Conservation (phyloP, 176 grass and related monocot genomes). For the Bothriochloa decipiens region DNA sequence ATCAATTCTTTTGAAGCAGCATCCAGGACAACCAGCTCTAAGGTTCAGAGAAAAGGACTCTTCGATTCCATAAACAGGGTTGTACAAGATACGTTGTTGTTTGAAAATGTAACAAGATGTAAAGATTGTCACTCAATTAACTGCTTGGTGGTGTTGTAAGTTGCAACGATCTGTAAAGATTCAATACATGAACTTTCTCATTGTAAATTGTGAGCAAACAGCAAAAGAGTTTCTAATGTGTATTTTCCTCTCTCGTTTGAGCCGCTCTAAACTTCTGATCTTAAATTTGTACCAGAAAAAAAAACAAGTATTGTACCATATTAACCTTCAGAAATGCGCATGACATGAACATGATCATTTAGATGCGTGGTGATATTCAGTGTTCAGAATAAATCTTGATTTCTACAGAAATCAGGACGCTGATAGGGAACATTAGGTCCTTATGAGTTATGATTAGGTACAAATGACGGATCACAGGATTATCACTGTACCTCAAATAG, state of each 20-base stretch:
- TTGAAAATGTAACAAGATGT: conserved; percentile 35
- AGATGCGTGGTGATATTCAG: not conserved
- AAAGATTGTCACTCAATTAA: conserved; percentile 15
- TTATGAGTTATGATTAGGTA: not conserved
- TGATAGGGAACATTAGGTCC: not conserved
- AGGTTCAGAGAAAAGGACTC: not conserved
- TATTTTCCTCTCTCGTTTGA: conserved; percentile 8
- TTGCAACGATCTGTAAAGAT: conserved; percentile 21
- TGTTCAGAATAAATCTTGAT: not conserved
- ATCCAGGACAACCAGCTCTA: not conserved
- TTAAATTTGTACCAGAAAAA: not conserved
- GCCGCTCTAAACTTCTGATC: not conserved
- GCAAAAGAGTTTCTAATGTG: not conserved
- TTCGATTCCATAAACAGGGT: conserved; percentile 3
- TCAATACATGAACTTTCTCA: not conserved
- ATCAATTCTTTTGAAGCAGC: conserved; percentile 5
- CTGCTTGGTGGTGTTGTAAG: conserved; percentile 22
- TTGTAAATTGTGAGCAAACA: conserved; percentile 11
- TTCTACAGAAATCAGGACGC: not conserved
- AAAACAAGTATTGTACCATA: not conserved
- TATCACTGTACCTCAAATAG: not conserved
- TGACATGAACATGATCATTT: not conserved
- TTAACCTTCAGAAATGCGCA: not conserved
- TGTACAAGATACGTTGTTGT: conserved; percentile 19
- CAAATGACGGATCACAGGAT: not conserved